These are phyloP conservation scores for Eragrostis tef DNA, from an alignment of 202 grass and related monocot genomes.

Conservation along the genomic window DNA sequence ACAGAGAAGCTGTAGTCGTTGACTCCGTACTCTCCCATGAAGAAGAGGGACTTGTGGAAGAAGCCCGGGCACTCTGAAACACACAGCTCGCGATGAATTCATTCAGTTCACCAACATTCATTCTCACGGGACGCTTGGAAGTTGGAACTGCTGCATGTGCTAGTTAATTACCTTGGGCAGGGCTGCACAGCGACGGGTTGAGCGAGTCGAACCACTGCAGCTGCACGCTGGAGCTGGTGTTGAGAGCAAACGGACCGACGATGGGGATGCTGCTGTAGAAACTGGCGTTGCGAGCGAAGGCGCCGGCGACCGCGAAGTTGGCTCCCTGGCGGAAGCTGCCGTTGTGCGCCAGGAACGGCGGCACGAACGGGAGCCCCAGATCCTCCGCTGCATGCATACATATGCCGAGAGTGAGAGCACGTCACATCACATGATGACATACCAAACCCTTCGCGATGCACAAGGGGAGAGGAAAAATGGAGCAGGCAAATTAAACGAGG, in stretches of 20 bases:
- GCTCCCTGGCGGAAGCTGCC: slow-evolving; percentile 58
- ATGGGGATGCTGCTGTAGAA: slow-evolving; percentile 50
- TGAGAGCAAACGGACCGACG: slow-evolving; percentile 30
- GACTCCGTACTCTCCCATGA: slow-evolving; percentile 59
- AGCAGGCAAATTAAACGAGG: too few relatives aligned
- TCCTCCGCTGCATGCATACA: slow-evolving; percentile 21
- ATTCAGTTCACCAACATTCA: not conserved
- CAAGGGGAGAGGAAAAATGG: too few relatives aligned
- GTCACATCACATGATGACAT: too few relatives aligned
- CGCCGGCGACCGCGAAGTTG: slow-evolving; percentile 67
- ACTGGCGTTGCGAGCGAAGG: slow-evolving; percentile 50
- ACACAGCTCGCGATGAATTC: not conserved
- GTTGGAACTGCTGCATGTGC: too few relatives aligned
- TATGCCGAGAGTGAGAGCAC: too few relatives aligned
- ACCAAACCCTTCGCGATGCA: too few relatives aligned
- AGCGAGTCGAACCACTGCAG: slow-evolving; percentile 63
- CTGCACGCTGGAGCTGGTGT: slow-evolving; percentile 54
- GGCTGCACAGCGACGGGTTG: slow-evolving; percentile 58
- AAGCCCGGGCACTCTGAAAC: slow-evolving; percentile 46
- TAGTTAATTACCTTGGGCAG: slow-evolving; percentile 30
- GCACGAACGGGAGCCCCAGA: slow-evolving; percentile 56
- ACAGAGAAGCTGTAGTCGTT: slow-evolving; percentile 54
- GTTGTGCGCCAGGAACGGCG: slow-evolving; percentile 52
- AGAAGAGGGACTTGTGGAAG: slow-evolving; percentile 56
- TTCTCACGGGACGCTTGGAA: too few relatives aligned